Conservation (phyloP, 139 green algal genomes). For the Closterium sp. region DNA sequence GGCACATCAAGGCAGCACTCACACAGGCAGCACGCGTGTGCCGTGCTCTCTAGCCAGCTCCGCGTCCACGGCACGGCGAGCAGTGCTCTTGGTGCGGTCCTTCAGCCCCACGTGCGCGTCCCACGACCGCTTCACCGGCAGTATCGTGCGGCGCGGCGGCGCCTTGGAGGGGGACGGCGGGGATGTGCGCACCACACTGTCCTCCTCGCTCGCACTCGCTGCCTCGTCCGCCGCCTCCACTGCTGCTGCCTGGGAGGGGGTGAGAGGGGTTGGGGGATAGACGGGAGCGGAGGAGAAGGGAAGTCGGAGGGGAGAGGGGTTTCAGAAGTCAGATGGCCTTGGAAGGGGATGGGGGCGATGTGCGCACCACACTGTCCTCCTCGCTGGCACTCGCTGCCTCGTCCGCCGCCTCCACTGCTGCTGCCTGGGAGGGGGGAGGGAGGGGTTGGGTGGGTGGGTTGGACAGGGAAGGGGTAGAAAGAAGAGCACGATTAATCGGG, state of each 20-base stretch:
- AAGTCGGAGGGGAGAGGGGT: background rate
- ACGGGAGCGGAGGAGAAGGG: background rate
- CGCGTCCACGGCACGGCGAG: background rate
- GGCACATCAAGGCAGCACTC: background rate
- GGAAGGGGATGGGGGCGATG: background rate
- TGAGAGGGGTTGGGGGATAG: background rate
- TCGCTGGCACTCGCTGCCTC: background rate
- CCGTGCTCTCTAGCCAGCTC: constrained; percentile 9
- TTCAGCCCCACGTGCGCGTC: background rate
- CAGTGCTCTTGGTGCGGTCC: background rate
- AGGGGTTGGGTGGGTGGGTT: background rate
- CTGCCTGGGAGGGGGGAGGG: background rate
- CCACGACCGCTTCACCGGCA: constrained; percentile 25
- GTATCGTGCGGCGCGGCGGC: background rate
- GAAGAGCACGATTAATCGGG: no score
- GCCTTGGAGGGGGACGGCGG: background rate
- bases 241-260: background rate
- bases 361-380: background rate
- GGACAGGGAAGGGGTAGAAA: background rate
- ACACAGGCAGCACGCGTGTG: constrained; percentile 43
- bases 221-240: background rate
- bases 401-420: background rate
- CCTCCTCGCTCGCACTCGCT: background rate
- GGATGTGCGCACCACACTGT: background rate
- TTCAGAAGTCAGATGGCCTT: background rate